A percentile compares a stretch with the other conserved stretches of the same genome.
Evolutionary conservation across 768 basidiomycete genomes (phyloP).

Genomic region (Kwoniella sp.): DNA sequence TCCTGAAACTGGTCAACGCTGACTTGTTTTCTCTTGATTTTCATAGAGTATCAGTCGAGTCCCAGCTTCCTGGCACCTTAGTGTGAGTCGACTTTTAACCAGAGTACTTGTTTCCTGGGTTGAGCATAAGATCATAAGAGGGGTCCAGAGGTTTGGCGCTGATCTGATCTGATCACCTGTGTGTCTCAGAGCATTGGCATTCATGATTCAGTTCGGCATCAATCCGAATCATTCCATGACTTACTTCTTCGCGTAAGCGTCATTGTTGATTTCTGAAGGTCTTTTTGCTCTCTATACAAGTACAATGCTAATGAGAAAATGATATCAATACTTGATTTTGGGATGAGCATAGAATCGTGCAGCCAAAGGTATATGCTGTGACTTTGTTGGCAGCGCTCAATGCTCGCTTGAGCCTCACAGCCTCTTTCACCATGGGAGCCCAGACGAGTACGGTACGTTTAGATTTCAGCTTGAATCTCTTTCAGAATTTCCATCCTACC

Average conservation of each 20-base stretch:
- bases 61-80: slow-evolving; percentile 1
- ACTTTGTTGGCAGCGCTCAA: not conserved
- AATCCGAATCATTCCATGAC: not conserved
- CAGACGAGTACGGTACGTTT: not conserved
- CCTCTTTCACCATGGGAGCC: not conserved
- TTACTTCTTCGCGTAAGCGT: slow-evolving; percentile 1
- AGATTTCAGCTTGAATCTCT: too few relatives aligned
- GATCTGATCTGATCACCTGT: not conserved
- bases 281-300: not conserved
- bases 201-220: not conserved
- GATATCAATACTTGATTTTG: not conserved
- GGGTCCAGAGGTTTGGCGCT: too few relatives aligned
- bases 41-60: slow-evolving; percentile 1
- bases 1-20: too few relatives aligned
- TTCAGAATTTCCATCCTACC: too few relatives aligned
- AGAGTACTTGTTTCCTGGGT: not conserved
- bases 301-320: too few relatives aligned
- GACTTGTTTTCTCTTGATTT: too few relatives aligned
- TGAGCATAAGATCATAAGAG: too few relatives aligned
- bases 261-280: too few relatives aligned
- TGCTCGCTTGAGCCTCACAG: not conserved
- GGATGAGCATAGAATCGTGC: not conserved
- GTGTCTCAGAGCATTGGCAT: not conserved
- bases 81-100: not conserved
- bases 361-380: slow-evolving; percentile 5